A percentile compares a stretch with the other conserved stretches of the same genome.
Evolutionary conservation across 768 basidiomycete genomes (phyloP).

Genomic region (Hypsizygus marmoreus): DNA sequence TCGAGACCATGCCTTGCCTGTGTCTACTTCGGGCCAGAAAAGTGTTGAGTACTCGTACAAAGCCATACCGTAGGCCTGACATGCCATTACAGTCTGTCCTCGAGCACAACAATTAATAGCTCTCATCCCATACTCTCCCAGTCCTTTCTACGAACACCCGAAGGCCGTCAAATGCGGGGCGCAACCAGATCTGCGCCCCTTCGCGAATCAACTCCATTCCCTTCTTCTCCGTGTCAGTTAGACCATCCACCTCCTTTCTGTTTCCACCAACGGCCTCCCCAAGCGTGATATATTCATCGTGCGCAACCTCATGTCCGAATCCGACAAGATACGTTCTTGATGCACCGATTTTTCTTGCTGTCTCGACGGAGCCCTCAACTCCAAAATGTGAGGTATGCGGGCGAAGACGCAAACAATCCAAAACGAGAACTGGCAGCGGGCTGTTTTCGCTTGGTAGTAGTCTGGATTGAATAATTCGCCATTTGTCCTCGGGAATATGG

Average conservation of each 20-base stretch:
- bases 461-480: conserved; percentile 47
- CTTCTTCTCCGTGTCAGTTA: conserved; percentile 35
- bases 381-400: conserved; percentile 82
- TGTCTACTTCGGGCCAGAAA: no score
- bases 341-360: conserved; percentile 60
- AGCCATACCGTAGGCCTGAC: no score
- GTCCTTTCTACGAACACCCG: conserved; percentile 48
- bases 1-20: no score
- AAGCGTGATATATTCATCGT: conserved; percentile 76
- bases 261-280: conserved; percentile 49
- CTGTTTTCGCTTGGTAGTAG: conserved; percentile 15
- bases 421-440: conserved; percentile 58
- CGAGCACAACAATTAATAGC: conserved; percentile 30
- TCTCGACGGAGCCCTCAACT: conserved; percentile 57
- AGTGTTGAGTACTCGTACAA: no score
- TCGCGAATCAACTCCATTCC: conserved; percentile 51
- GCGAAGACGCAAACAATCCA: conserved; percentile 73
- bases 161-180: conserved; percentile 79
- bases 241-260: conserved; percentile 26
- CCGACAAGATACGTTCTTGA: conserved; percentile 71
- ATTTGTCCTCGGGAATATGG: conserved; percentile 72
- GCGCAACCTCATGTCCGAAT: conserved; percentile 74
- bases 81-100: conserved; percentile 5
- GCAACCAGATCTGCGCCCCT: conserved; percentile 56
- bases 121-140: conserved; percentile 52